These are phyloP conservation scores for Vanrija sp. DNA, from an alignment of 1,284 basidiomycete genomes.

Conservation along the genomic window DNA sequence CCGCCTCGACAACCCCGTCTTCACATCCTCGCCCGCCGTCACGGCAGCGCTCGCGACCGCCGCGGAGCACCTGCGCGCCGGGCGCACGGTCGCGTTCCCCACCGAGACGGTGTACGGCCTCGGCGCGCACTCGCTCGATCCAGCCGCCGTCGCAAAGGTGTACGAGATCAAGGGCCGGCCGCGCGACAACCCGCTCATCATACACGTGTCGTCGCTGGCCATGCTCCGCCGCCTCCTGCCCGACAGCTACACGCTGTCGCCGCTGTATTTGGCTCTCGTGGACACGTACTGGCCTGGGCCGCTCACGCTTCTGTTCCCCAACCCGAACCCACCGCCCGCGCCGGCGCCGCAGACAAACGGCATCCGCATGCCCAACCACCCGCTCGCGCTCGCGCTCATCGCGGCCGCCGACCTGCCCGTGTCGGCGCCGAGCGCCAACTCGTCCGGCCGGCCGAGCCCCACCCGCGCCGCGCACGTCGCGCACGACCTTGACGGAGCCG, in stretches of 20 bases:
- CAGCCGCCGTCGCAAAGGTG: conserved; percentile 66
- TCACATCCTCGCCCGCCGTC: conserved; percentile 23
- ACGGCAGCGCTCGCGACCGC: conserved; percentile 31
- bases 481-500: conserved; percentile 62
- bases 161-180: conserved; percentile 90
- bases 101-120: conserved; percentile 99
- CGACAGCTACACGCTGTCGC: conserved; percentile 57
- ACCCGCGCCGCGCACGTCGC: conserved; percentile 85
- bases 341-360: conserved; percentile 66
- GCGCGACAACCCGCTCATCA: conserved; percentile 94
- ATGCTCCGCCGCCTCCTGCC: conserved; percentile 79
- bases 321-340: conserved; percentile 49
- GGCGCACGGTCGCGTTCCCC: conserved; percentile 72
- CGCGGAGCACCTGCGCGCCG: conserved; percentile 34
- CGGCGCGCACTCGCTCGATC: conserved; percentile 72
- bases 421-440: conserved; percentile 94
- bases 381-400: conserved; percentile 86
- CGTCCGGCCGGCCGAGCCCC: conserved; percentile 88
- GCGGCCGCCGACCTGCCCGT: conserved; percentile 69
- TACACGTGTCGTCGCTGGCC: conserved; percentile 79
- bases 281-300: conserved; percentile 92
- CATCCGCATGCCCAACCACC: conserved; percentile 90
- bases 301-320: conserved; percentile 86
- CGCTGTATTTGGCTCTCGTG: conserved; percentile 68
- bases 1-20: conserved; percentile 34